Base-by-base conservation (phyloP, 1,139 yeast species). In the Scheffersomyces illinoinensis region DNA sequence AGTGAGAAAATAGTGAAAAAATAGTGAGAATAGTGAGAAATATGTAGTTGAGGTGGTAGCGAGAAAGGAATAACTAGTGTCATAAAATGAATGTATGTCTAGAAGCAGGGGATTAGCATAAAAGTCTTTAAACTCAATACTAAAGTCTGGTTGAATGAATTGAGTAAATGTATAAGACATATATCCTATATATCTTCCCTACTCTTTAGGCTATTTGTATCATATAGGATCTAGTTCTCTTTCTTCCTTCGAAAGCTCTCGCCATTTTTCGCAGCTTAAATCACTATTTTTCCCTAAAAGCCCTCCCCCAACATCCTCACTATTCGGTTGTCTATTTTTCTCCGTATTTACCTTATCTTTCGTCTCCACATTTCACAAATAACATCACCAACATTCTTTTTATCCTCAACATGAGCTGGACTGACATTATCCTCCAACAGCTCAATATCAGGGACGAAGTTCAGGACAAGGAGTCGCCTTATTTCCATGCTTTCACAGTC, bases 401-500 rank as follows among this genome's bases (percentile, higher is more conserved):
- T 14, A 33, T 33, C 10, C 17, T 12, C 43, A 12, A 33, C 17
- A 33, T 33, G 43, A 33, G 17, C n/a, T 72, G 75, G 76, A 61
- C 64, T 53, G 68, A 66, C 14, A 73, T 71, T 39, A 69, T 75
- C 3, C 64, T 74, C 6, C 62, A 64, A 7, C 68, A 70, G 55
- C 68, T 79, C 46, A 60, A 63, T 20, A 56, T 63, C 23, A 67
- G 83, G 56, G 83, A 80, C 62, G 70, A 64, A 17, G 59, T 69
- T 47, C 83, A 79, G 64, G 67, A 74, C 63, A 64, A 67, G 53
- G 79, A 78, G 59, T 64, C 72, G 12, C 64, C 66, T 47, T 76
- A 75, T 61, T 77, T 68, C 63, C 61, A 64, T 46, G 78, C 85
- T 46, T 78, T 79, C 65, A 58, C 72, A 54, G 74, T 71, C 56